phyloP scores from a whole-genome alignment of 83 land plant species.

The Thuja plicata region DNA sequence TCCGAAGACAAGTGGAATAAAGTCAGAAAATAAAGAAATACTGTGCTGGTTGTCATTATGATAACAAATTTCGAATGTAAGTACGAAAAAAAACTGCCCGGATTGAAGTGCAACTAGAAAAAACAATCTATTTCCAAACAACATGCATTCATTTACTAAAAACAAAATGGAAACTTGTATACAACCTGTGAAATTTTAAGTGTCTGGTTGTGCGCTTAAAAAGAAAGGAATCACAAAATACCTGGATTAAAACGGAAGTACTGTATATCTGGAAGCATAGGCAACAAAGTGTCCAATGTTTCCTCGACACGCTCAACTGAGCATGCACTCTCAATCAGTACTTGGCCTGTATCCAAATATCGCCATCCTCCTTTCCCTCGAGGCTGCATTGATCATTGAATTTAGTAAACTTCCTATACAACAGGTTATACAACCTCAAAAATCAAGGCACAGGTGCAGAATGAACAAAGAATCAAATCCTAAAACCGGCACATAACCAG shows the following conservation, averaged over 20 bases:
- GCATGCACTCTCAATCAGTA: constrained; percentile 98
- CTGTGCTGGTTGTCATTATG: background rate
- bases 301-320: constrained; percentile 98
- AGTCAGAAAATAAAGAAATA: background rate
- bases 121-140: constrained; percentile 7
- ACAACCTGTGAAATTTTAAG: background rate
- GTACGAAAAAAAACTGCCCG: background rate
- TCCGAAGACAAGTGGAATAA: background rate
- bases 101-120: background rate
- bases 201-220: background rate
- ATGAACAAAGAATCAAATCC: background rate
- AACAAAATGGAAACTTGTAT: background rate
- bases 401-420: background rate
- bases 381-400: constrained; percentile 33
- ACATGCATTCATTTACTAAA: background rate
- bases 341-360: constrained; percentile 97
- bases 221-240: constrained; percentile 13
- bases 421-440: constrained; percentile 1
- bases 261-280: constrained; percentile 91
- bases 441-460: constrained; percentile 6
- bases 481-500: background rate
- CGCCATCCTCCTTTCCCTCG: constrained; percentile 98
- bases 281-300: constrained; percentile 87
- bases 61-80: constrained; percentile 6
- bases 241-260: constrained; percentile 98